Conservation (phyloP, 1,284 basidiomycete genomes). For the Heterobasidion annosum region DNA sequence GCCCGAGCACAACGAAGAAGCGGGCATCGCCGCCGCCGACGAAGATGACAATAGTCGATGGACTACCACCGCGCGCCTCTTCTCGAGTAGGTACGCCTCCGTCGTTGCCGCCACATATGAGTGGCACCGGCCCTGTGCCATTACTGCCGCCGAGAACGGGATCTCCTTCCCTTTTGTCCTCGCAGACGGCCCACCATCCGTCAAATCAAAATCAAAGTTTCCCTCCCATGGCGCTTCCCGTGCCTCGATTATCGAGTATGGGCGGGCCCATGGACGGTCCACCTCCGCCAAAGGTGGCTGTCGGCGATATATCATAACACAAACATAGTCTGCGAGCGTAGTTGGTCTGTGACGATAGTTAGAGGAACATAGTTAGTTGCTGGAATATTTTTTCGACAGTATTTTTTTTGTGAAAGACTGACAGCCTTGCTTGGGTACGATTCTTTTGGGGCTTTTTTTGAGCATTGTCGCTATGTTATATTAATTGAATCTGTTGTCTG, state of each 20-base stretch:
- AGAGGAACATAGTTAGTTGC: too few species aligned
- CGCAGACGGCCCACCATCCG: not conserved
- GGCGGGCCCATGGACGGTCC: not conserved
- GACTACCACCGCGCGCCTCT: not conserved
- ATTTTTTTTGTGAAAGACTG: too few species aligned
- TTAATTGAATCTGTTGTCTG: too few species aligned
- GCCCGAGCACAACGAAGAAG: constrained; percentile 9
- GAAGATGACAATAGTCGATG: not conserved
- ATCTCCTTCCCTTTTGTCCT: not conserved
- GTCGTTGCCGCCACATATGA: not conserved
- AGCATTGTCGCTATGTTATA: too few species aligned
- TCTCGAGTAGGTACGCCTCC: constrained; percentile 3
- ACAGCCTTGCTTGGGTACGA: too few species aligned
- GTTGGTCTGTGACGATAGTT: too few species aligned
- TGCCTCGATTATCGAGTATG: not conserved
- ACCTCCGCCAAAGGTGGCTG: constrained; percentile 5
- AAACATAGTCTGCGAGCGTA: too few species aligned
- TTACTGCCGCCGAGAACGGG: not conserved
- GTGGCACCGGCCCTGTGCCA: not conserved
- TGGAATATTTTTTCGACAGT: too few species aligned
- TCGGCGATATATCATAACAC: constrained; percentile 4
- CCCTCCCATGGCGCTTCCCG: not conserved
- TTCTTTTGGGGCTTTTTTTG: too few species aligned
- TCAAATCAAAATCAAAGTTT: not conserved
- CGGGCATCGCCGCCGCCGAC: constrained; percentile 1